Evolutionary conservation across 495 filamentous ascomycete species (phyloP), one percentile per base, ranked within the genome.

Genomic region (Elaphomyces granulatus): DNA sequence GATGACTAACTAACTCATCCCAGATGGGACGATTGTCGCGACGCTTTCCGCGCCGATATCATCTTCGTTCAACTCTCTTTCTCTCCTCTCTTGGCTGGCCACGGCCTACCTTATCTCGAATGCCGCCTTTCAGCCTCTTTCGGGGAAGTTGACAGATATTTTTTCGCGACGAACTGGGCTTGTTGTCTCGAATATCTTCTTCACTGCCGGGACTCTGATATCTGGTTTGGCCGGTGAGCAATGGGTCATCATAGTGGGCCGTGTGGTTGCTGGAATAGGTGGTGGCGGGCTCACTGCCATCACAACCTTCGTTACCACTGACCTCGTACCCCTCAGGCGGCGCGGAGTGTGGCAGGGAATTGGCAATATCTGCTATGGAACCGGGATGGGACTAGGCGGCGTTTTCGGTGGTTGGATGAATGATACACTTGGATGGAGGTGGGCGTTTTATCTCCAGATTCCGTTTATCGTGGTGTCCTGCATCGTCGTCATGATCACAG

Each of bases 41-140:
- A 94, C 87, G 0, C 68, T 94, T 3, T 77, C 81, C 3, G 85
- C 75, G 2, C 83, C 87, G 8, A 94, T 95, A 40, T 83, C 84
- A 12, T 80, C 75, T 41, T 80, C 81, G 14, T 94, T 95, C 58
- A 67, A 77, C 36, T 92, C 84, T 1, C 69, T 93, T 32, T 78
- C 75, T n/a, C 61, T 90, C 18, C 65, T 94, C 32, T 88, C 86
- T 3, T 95, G 87, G 87, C 75, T 95, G 9, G 88, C 86, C 2
- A 81, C 81, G 2, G 76, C 83, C 17, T 95, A 94, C 55, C 72
- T 94, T 20, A 87, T 95, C 46, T 78, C 88, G 35, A 92, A 88
- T 58, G 84, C 87, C 4, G 83, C 83, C 2, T 79, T 76, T 36
- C 87, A 95, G 46, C 87, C 88, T 2, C 60, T 95, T 9, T 80